phyloP scores from a whole-genome alignment of 805 yeast species.

The Teunomyces pallodes region DNA sequence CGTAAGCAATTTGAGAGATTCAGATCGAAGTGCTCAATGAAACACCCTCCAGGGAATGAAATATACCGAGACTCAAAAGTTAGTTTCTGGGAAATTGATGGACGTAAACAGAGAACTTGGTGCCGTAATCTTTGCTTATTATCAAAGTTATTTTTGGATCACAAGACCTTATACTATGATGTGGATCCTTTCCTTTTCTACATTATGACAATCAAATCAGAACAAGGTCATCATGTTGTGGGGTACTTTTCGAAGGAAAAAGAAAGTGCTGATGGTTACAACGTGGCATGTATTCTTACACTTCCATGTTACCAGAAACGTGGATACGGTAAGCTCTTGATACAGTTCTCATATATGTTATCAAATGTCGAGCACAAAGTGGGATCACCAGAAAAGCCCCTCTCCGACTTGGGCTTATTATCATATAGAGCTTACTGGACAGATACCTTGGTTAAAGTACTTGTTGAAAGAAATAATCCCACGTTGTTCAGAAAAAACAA shows the following conservation, averaged over 20 bases:
- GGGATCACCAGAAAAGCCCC: slow-evolving; percentile 97
- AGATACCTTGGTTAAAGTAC: slow-evolving; percentile 72
- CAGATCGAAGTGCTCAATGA: slow-evolving; percentile 79
- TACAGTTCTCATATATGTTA: slow-evolving; percentile 90
- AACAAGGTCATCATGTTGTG: slow-evolving; percentile 89
- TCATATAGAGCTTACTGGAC: slow-evolving; percentile 97
- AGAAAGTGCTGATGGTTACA: slow-evolving; percentile 91
- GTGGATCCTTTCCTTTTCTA: slow-evolving; percentile 97
- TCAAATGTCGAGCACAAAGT: slow-evolving; percentile 84
- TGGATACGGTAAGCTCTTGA: slow-evolving; percentile 89
- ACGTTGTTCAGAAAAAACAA: slow-evolving; percentile 37
- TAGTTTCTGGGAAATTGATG: slow-evolving; percentile 96
- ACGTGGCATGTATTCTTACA: slow-evolving; percentile 95
- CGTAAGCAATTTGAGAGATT: slow-evolving; percentile 89
- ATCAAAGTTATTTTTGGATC: slow-evolving; percentile 90
- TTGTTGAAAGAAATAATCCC: slow-evolving; percentile 57
- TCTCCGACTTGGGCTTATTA: slow-evolving; percentile 88
- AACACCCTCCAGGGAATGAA: slow-evolving; percentile 98
- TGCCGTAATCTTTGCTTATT: slow-evolving; percentile 90
- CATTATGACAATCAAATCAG: slow-evolving; percentile 90
- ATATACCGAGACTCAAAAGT: slow-evolving; percentile 90
- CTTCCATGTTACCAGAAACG: slow-evolving; percentile 94
- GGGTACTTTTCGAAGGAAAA: slow-evolving; percentile 97
- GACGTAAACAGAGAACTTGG: slow-evolving; percentile 94
- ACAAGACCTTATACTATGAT: slow-evolving; percentile 93